phyloP scores from a whole-genome alignment of 164 flowering plant genomes.

The Stephania japonica region DNA sequence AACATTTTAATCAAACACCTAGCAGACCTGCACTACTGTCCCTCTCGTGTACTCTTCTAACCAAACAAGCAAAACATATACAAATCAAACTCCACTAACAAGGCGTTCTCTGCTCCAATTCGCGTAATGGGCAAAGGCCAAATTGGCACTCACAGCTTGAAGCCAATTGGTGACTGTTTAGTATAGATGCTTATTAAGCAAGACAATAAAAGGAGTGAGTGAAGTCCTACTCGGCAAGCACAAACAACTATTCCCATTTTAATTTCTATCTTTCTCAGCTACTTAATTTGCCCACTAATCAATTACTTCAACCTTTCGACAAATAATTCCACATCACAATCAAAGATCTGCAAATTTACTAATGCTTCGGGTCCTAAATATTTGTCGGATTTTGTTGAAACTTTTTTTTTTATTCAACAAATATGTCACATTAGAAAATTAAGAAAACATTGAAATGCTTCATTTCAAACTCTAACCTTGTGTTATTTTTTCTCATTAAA shows the following conservation, averaged over 20 bases:
- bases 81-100: neutral
- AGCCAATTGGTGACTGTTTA: neutral
- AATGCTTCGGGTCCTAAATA: too few relatives aligned
- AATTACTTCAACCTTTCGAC: neutral
- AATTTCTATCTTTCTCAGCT: neutral
- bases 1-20: neutral
- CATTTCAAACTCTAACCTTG: too few relatives aligned
- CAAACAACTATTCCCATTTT: neutral
- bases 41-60: neutral
- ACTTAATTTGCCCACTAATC: neutral
- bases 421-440: too few relatives aligned
- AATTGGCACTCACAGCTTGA: neutral
- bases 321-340: neutral
- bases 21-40: neutral
- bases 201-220: neutral
- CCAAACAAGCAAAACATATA: neutral
- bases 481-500: too few relatives aligned
- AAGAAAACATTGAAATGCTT: too few relatives aligned
- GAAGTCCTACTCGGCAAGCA: conserved; percentile 4
- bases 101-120: neutral
- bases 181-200: neutral
- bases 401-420: too few relatives aligned
- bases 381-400: too few relatives aligned
- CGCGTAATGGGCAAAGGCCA: neutral
- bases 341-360: too few relatives aligned